Base-by-base conservation (phyloP, 106 monocot genomes). In the Narthecium ossifragum region DNA sequence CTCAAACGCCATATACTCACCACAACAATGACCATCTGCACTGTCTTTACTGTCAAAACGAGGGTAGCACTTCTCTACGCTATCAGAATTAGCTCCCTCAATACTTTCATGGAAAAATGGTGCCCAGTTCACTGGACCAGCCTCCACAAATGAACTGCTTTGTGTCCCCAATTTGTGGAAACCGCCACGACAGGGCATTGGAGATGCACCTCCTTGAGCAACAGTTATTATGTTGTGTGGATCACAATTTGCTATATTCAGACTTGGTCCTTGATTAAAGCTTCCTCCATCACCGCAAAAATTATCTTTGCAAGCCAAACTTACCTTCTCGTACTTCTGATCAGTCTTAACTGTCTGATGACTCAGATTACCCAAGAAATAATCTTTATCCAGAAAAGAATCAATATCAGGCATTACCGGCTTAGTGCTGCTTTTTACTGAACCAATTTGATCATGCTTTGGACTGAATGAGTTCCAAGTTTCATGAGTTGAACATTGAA, bases 361-460 rank as follows among this genome's bases (percentile, higher is more conserved):
- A 26, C n/a, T n/a, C n/a, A n/a, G n/a, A n/a, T n/a, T n/a, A n/a
- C 57, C 57, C 15, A 41, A 6, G 37, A 67, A 11, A 17, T 32
- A 1, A 54, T 78, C 46, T 13, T 52, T 46, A 46, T 53, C 37
- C 1, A 24, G 27, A 34, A 46, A 61, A 74, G 67, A 62, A 55
- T 48, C 37, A 27, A 40, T 51, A 29, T 71, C 71, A 65, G 57
- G 2, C 18, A 22, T 31, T 48, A 48, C 70, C 6, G 25, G 13
- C 40, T 45, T 27, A 63, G 11, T 27, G 29, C 62, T 24, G 46
- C 30, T 66, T 3, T 71, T 67, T 53, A 34, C 32, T 60, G 12
- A 53, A 59, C 2, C 33, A 26, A 66, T 59, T 22, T 55, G 56
- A 66, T 62, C 54, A 60, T 53, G 0, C 8, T 11, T 45, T 8